phyloP scores from a whole-genome alignment of 1,139 yeast genomes.

The Saccharomyces hybrid region DNA sequence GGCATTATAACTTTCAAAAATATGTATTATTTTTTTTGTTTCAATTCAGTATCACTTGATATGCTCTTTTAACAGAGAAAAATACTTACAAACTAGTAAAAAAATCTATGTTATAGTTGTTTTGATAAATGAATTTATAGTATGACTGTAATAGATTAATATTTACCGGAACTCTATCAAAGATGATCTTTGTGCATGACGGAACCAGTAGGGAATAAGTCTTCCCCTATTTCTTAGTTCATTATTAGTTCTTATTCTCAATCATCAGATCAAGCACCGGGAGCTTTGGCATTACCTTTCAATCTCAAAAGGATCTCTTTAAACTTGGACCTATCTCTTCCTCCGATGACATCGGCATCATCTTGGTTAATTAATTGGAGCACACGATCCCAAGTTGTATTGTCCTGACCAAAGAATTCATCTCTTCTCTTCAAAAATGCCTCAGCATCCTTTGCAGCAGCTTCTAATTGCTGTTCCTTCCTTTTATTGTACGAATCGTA shows the following conservation, averaged over 20 bases:
- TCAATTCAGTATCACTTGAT: background rate
- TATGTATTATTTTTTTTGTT: background rate
- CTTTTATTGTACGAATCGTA: constrained; percentile 88
- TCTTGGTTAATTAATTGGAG: constrained; percentile 43
- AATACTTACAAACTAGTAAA: background rate
- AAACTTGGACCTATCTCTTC: constrained; percentile 64
- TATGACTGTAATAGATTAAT: background rate
- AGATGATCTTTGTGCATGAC: background rate
- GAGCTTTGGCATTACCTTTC: constrained; percentile 63
- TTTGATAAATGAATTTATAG: background rate
- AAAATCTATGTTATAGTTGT: background rate
- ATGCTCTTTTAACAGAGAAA: background rate
- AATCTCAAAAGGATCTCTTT: constrained; percentile 57
- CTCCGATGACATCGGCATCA: constrained; percentile 38
- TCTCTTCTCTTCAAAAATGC: constrained; percentile 73
- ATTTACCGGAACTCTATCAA: background rate
- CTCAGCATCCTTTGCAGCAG: constrained; percentile 61
- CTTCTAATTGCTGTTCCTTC: constrained; percentile 63
- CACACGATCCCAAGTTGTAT: constrained; percentile 85
- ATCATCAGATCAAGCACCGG: constrained; percentile 48
- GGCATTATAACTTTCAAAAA: background rate
- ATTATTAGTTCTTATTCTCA: constrained; percentile 1
- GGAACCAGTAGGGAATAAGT: background rate
- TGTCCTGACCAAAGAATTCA: constrained; percentile 56
- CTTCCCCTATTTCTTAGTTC: background rate